Percentiles rank a stretch among this genome's conserved stretches.
Evolutionary conservation across 352 stramenopile species (phyloP).

Genomic region (Phytophthora syringae): DNA sequence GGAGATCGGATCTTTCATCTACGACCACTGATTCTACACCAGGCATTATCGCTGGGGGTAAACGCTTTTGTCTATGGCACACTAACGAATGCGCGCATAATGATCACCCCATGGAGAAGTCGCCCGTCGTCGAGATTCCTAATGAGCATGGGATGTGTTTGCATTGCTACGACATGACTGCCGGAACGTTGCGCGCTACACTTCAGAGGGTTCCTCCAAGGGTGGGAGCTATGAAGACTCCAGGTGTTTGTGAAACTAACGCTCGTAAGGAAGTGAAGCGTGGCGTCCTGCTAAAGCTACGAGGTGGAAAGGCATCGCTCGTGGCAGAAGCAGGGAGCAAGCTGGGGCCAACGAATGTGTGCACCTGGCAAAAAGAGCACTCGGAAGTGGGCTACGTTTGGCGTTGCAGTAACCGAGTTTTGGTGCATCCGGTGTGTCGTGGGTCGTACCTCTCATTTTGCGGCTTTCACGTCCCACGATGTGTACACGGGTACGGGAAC

Average conservation of each 20-base stretch:
- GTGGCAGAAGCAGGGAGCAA: constrained; percentile 6
- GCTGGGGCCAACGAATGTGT: constrained; percentile 35
- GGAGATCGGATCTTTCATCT: not conserved
- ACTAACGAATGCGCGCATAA: constrained; percentile 44
- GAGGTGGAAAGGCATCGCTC: not conserved
- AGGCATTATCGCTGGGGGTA: not conserved
- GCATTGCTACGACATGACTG: constrained; percentile 61
- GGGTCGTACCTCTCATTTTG: constrained; percentile 68
- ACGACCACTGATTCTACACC: not conserved
- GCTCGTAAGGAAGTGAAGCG: constrained; percentile 22
- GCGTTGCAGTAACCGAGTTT: constrained; percentile 62
- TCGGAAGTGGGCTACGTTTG: constrained; percentile 57
- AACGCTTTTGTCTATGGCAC: constrained; percentile 63
- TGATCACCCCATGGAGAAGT: constrained; percentile 59
- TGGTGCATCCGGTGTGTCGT: constrained; percentile 63
- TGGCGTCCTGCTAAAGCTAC: constrained; percentile 28
- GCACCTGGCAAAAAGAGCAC: constrained; percentile 68
- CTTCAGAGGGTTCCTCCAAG: constrained; percentile 57
- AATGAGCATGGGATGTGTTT: constrained; percentile 70
- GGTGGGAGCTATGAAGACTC: constrained; percentile 43
- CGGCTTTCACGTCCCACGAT: constrained; percentile 66
- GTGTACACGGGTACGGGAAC: constrained; percentile 65
- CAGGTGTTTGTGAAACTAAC: constrained; percentile 45
- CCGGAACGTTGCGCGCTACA: constrained; percentile 42
- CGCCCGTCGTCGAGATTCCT: constrained; percentile 55